phyloP scores from a whole-genome alignment of 495 filamentous ascomycete species.

The Annulohypoxylon nitens region DNA sequence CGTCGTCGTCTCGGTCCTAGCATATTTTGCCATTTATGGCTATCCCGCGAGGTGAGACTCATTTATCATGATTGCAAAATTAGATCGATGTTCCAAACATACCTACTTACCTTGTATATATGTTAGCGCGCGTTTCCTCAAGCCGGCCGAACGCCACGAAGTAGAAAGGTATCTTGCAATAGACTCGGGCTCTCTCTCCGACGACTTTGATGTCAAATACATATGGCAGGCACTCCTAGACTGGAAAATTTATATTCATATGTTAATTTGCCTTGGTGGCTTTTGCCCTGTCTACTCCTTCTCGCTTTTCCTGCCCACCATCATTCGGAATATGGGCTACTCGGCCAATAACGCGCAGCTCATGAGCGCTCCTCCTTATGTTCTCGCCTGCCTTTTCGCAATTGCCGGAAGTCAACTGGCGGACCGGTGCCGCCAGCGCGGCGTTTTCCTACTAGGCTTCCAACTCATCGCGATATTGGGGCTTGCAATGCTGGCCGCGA shows the following conservation, averaged over 20 bases:
- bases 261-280: conserved; percentile 59
- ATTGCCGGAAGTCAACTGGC: conserved; percentile 64
- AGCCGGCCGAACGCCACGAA: conserved; percentile 60
- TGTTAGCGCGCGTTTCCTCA: conserved; percentile 64
- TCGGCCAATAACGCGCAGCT: conserved; percentile 70
- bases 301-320: conserved; percentile 73
- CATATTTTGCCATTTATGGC: conserved; percentile 69
- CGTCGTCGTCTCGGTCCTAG: conserved; percentile 58
- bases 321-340: conserved; percentile 71
- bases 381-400: conserved; percentile 64
- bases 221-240: conserved; percentile 74
- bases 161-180: conserved; percentile 62
- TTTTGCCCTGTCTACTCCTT: conserved; percentile 68
- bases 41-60: conserved; percentile 65
- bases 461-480: conserved; percentile 65
- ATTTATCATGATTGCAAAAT: not conserved
- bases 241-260: conserved; percentile 73
- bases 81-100: not conserved
- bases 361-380: conserved; percentile 71
- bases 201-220: conserved; percentile 76
- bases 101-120: not conserved
- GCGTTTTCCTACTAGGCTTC: conserved; percentile 68
- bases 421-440: conserved; percentile 62
- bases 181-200: conserved; percentile 74
- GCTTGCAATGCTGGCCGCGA: conserved; percentile 72